A percentile compares a stretch with the other conserved stretches of the same genome.
These are phyloP conservation scores for Lentinus brumalis DNA, from an alignment of 768 basidiomycete genomes.

Conservation along the genomic window DNA sequence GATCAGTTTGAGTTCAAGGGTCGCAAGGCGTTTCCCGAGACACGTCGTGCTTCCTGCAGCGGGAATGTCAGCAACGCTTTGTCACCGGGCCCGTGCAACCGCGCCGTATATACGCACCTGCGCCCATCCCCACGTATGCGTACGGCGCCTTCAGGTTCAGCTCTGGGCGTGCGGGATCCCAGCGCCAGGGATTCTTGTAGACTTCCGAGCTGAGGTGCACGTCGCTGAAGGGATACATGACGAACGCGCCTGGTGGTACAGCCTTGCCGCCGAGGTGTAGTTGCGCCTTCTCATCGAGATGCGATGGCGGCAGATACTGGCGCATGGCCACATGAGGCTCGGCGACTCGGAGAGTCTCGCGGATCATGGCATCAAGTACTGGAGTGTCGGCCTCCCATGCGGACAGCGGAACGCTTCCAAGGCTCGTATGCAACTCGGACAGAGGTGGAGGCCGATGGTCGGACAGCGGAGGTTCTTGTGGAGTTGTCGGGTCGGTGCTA, in stretches of 20 bases:
- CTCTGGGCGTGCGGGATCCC: constrained; percentile 58
- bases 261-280: constrained; percentile 67
- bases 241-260: constrained; percentile 73
- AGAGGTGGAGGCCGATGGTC: constrained; percentile 8
- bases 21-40: constrained; percentile 74
- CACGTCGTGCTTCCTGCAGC: constrained; percentile 67
- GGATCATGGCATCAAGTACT: constrained; percentile 70
- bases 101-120: constrained; percentile 51
- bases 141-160: constrained; percentile 50
- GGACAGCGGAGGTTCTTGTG: not conserved
- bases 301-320: constrained; percentile 45
- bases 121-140: constrained; percentile 78
- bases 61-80: not conserved
- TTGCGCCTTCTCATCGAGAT: constrained; percentile 1
- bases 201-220: constrained; percentile 73
- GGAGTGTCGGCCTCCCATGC: constrained; percentile 74
- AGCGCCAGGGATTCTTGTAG: constrained; percentile 78
- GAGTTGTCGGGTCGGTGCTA: not conserved
- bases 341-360: constrained; percentile 76
- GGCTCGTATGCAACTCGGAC: constrained; percentile 44
- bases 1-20: constrained; percentile 72
- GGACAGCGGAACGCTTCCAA: constrained; percentile 64
- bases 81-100: not conserved
- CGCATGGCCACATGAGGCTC: constrained; percentile 84
- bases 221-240: constrained; percentile 79